A percentile compares a stretch with the other conserved stretches of the same genome.
phyloP scores from a whole-genome alignment of 306 rosid genomes.

The Herpetospermum pedunculosum region DNA sequence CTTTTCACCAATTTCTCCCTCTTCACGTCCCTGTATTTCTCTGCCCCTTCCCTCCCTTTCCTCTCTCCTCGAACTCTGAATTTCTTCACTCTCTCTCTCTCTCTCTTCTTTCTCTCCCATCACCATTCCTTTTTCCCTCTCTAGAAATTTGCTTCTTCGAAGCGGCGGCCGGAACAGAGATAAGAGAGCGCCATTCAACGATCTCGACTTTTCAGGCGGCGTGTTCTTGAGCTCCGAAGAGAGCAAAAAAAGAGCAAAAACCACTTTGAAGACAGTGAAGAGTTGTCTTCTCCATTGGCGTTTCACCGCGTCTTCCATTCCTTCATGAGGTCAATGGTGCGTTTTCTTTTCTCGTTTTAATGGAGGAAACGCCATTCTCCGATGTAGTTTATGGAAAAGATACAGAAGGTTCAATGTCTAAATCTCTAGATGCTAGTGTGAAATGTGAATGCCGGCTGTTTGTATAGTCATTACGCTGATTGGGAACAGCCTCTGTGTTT shows the following conservation, averaged over 20 bases:
- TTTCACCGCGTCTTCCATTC: background rate
- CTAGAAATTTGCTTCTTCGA: background rate
- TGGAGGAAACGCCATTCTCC: background rate
- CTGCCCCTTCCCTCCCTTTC: conserved; percentile 4
- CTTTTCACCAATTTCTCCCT: background rate
- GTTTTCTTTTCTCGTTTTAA: background rate
- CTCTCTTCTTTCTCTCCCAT: background rate
- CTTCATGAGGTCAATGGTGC: background rate
- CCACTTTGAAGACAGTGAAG: background rate
- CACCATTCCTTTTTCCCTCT: background rate
- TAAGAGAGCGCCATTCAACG: background rate
- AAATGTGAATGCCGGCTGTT: background rate
- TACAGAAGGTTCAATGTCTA: background rate
- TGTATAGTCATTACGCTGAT: background rate
- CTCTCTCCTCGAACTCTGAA: conserved; percentile 4
- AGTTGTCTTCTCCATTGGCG: background rate
- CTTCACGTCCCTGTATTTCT: conserved; percentile 1
- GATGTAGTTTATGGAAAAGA: background rate
- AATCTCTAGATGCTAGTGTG: no score
- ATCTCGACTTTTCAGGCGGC: background rate
- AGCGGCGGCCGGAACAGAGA: background rate
- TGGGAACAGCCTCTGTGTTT: background rate
- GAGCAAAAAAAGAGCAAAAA: background rate
- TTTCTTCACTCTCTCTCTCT: background rate
- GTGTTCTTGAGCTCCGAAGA: background rate